A percentile compares a stretch with the other conserved stretches of the same genome.
Evolutionary conservation across 495 filamentous ascomycete genomes (phyloP).

Genomic region (Penicillium egyptiacum): DNA sequence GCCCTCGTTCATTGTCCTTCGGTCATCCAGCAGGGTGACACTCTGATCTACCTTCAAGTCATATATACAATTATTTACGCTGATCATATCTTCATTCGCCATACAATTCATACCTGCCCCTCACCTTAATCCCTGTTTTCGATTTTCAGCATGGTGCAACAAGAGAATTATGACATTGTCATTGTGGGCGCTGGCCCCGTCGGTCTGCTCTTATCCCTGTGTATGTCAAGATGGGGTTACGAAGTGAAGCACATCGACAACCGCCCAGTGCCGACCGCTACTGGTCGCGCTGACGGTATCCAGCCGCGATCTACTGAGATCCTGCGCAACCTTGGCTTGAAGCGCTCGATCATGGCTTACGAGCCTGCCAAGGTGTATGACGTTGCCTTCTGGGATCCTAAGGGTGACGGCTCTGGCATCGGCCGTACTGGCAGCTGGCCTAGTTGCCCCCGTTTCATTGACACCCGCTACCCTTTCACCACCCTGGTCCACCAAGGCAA

Average conservation of each 20-base stretch:
- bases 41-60: constrained; percentile 1
- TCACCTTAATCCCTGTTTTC: background rate
- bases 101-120: constrained; percentile 1
- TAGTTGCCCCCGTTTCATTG: constrained; percentile 63
- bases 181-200: constrained; percentile 90
- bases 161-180: constrained; percentile 67
- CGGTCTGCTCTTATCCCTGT: constrained; percentile 81
- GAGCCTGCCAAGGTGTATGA: constrained; percentile 66
- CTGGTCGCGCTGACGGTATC: constrained; percentile 75
- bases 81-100: constrained; percentile 1
- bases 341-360: constrained; percentile 63
- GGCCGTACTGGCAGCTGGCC: constrained; percentile 62
- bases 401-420: constrained; percentile 51
- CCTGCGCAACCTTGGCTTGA: constrained; percentile 63
- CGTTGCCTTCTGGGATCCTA: constrained; percentile 66
- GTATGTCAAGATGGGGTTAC: constrained; percentile 68
- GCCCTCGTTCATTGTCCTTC: constrained; percentile 19
- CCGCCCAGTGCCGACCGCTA: constrained; percentile 59
- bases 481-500: constrained; percentile 65
- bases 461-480: constrained; percentile 66
- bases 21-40: constrained; percentile 11
- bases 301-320: constrained; percentile 70
- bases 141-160: constrained; percentile 38
- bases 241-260: constrained; percentile 70
- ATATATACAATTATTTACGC: constrained; percentile 1